Evolutionary conservation across 2,329 filamentous ascomycete species (phyloP).

Genomic region (Alternaria triticina): DNA sequence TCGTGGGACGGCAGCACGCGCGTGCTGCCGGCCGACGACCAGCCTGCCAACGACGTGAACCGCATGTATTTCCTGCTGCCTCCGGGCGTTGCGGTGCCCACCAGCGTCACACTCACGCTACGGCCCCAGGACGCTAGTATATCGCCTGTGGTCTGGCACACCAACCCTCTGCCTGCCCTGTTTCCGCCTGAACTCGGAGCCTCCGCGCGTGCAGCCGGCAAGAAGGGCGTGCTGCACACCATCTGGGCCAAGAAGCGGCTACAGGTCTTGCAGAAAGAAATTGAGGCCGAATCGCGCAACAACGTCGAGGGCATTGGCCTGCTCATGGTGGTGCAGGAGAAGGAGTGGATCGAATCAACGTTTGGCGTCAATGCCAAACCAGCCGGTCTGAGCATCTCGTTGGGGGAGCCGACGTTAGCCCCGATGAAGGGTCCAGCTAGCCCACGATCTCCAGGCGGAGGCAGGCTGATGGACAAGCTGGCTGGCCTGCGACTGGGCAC

Average conservation of each 20-base stretch:
- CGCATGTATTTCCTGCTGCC: slow-evolving; percentile 83
- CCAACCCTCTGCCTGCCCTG: slow-evolving; percentile 85
- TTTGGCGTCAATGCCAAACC: slow-evolving; percentile 68
- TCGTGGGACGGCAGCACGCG: slow-evolving; percentile 83
- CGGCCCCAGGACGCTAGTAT: slow-evolving; percentile 54
- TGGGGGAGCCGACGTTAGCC: slow-evolving; percentile 45
- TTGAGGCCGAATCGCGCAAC: slow-evolving; percentile 71
- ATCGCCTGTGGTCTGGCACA: slow-evolving; percentile 59
- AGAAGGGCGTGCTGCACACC: slow-evolving; percentile 84
- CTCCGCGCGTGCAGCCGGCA: slow-evolving; percentile 69
- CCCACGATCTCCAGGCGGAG: slow-evolving; percentile 67
- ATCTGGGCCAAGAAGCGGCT: slow-evolving; percentile 88
- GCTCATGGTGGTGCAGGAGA: slow-evolving; percentile 83
- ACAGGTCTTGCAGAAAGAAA: slow-evolving; percentile 76
- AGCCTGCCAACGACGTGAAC: slow-evolving; percentile 57
- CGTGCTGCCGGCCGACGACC: slow-evolving; percentile 70
- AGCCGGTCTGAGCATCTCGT: slow-evolving; percentile 46
- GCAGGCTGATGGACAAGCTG: slow-evolving; percentile 78
- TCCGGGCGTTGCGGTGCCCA: slow-evolving; percentile 73
- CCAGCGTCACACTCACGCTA: slow-evolving; percentile 70
- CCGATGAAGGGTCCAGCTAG: slow-evolving; percentile 64
- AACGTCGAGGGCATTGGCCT: slow-evolving; percentile 84
- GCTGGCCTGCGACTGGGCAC: slow-evolving; percentile 80
- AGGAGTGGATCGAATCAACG: slow-evolving; percentile 82
- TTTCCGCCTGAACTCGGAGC: slow-evolving; percentile 78